Evolutionary conservation across 352 stramenopile species (phyloP).

Genomic region (Phytophthora agathidicida): DNA sequence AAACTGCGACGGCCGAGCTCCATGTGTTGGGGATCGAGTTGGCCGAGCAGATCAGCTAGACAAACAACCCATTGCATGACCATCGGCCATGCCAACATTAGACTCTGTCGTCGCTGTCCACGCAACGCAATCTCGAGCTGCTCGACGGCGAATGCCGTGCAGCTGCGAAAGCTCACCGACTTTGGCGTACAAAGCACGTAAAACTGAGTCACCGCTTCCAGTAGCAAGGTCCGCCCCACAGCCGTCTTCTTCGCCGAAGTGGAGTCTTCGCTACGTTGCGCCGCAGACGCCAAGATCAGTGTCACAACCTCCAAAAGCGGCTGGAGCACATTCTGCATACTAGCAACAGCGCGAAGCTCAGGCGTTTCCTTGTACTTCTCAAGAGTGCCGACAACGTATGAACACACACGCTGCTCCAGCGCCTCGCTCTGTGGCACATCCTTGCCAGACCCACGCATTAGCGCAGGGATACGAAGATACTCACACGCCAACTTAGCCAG

Average conservation of each 20-base stretch:
- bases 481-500: constrained; percentile 73
- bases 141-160: constrained; percentile 72
- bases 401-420: constrained; percentile 52
- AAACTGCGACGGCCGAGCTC: constrained; percentile 63
- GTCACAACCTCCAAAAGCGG: constrained; percentile 67
- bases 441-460: constrained; percentile 25
- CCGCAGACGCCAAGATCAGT: constrained; percentile 42
- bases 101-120: constrained; percentile 30
- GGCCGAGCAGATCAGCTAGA: constrained; percentile 63
- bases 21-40: constrained; percentile 67
- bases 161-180: constrained; percentile 76
- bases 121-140: constrained; percentile 53
- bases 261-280: not conserved
- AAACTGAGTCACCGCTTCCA: constrained; percentile 66
- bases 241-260: not conserved
- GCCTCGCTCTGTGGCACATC: constrained; percentile 9
- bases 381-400: constrained; percentile 67
- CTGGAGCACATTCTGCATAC: constrained; percentile 69
- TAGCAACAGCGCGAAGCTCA: constrained; percentile 60
- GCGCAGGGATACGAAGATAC: constrained; percentile 40
- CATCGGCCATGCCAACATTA: constrained; percentile 57
- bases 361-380: constrained; percentile 64
- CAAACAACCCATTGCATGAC: constrained; percentile 77
- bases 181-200: constrained; percentile 71
- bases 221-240: constrained; percentile 46